Evolutionary conservation across 2,329 filamentous ascomycete genomes (phyloP).

Genomic region (Talaromyces rugulosus): DNA sequence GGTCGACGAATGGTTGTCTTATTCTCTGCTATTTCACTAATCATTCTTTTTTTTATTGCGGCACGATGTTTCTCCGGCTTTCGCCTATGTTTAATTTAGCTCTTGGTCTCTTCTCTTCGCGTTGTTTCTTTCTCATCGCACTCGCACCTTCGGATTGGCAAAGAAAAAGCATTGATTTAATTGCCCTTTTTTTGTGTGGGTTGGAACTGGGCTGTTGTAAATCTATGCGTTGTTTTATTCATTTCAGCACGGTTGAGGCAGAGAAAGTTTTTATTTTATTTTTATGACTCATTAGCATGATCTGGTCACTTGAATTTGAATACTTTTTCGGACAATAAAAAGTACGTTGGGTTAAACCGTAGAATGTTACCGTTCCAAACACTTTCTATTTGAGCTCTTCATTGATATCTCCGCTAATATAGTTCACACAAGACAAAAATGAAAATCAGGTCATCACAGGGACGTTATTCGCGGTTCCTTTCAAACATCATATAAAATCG

Average conservation of each 20-base stretch:
- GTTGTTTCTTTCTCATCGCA: background rate
- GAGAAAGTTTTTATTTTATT: background rate
- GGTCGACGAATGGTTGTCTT: background rate
- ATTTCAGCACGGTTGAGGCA: background rate
- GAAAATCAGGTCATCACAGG: no score
- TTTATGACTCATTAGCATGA: background rate
- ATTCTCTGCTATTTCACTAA: background rate
- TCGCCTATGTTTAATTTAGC: background rate
- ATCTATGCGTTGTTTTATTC: background rate
- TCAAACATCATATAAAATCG: no score
- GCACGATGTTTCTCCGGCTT: background rate
- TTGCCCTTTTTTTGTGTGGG: background rate
- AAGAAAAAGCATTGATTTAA: background rate
- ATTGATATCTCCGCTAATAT: no score
- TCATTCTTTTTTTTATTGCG: background rate
- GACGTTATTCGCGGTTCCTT: no score
- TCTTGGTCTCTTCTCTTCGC: background rate
- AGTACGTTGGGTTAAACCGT: no score
- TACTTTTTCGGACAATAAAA: background rate
- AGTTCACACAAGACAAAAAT: no score
- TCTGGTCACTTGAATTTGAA: background rate
- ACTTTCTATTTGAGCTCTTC: no score
- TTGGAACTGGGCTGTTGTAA: background rate
- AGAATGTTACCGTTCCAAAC: no score
- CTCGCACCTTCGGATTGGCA: background rate